A percentile compares a stretch with the other conserved stretches of the same genome.
These are phyloP conservation scores for Centaurea solstitialis DNA, from an alignment of 129 eudicot genomes.

Conservation along the genomic window DNA sequence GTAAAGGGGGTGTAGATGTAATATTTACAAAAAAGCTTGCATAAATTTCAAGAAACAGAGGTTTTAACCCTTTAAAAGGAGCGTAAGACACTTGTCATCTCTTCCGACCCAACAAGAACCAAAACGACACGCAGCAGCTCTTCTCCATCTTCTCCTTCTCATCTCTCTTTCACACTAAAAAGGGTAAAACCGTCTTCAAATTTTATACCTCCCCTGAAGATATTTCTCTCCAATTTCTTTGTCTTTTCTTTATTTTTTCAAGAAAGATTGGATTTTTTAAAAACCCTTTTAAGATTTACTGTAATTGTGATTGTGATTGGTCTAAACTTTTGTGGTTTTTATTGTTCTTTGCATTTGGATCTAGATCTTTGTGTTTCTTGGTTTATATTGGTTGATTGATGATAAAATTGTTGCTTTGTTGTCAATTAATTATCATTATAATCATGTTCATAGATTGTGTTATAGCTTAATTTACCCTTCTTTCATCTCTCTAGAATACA, in stretches of 20 bases:
- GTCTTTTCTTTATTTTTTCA: neutral
- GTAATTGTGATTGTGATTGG: constrained; percentile 12
- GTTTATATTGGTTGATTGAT: neutral
- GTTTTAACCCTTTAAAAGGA: constrained; percentile 9
- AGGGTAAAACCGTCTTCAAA: constrained; percentile 57
- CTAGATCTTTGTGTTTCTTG: constrained; percentile 29
- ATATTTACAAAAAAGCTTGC: neutral
- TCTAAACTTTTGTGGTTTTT: constrained; percentile 21
- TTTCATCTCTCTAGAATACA: constrained; percentile 5
- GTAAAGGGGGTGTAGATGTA: constrained; percentile 15
- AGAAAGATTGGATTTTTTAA: constrained; percentile 6
- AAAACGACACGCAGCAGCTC: constrained; percentile 48
- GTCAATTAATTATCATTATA: neutral
- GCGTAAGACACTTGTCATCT: constrained; percentile 68
- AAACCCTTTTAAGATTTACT: neutral
- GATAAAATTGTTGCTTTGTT: constrained; percentile 8
- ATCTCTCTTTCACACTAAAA: constrained; percentile 25
- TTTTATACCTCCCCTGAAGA: constrained; percentile 19
- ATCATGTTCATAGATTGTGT: too few relatives aligned
- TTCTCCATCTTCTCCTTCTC: constrained; percentile 28
- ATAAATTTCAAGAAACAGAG: constrained; percentile 31
- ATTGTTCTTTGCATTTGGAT: constrained; percentile 5
- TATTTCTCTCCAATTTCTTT: neutral
- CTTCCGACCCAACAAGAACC: constrained; percentile 47
- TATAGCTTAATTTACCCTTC: neutral